Conservation (phyloP, 257 asterid genomes). For the Primulina tabacum region DNA sequence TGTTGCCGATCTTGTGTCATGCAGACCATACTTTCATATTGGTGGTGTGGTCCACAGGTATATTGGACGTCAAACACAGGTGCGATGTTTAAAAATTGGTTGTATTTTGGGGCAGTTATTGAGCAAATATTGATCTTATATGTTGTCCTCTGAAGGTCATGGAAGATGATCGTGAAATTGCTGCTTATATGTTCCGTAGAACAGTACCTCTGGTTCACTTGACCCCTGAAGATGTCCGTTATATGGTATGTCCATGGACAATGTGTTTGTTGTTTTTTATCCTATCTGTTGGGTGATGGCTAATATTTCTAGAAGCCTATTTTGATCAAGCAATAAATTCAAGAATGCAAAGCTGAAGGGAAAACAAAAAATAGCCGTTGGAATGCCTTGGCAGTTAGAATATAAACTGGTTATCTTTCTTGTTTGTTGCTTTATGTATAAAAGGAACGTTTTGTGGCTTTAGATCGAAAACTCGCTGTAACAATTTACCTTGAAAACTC, state of each 20-base stretch:
- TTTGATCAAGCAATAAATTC: no score
- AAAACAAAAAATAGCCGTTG: no score
- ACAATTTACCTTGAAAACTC: no score
- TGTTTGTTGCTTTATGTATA: no score
- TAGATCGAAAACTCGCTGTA: no score
- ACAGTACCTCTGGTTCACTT: conserved; percentile 89
- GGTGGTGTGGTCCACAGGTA: conserved; percentile 97
- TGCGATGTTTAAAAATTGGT: conserved; percentile 22
- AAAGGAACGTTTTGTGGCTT: no score
- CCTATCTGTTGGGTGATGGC: no score
- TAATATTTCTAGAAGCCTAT: no score
- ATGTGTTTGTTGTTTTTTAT: background rate
- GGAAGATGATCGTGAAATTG: conserved; percentile 98
- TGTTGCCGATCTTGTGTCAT: conserved; percentile 74
- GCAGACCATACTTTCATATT: conserved; percentile 87
- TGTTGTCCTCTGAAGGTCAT: conserved; percentile 60
- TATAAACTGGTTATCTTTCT: no score
- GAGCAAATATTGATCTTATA: conserved; percentile 21
- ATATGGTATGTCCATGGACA: conserved; percentile 62
- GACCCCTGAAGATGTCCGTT: conserved; percentile 87
- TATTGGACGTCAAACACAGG: conserved; percentile 98
- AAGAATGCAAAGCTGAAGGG: no score
- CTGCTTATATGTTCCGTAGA: conserved; percentile 98
- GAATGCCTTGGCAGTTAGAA: no score
- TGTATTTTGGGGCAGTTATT: conserved; percentile 15